A percentile compares a stretch with the other conserved stretches of the same genome.
These are phyloP conservation scores for Telfairia occidentalis DNA, from an alignment of 331 rosid species.

Conservation along the genomic window DNA sequence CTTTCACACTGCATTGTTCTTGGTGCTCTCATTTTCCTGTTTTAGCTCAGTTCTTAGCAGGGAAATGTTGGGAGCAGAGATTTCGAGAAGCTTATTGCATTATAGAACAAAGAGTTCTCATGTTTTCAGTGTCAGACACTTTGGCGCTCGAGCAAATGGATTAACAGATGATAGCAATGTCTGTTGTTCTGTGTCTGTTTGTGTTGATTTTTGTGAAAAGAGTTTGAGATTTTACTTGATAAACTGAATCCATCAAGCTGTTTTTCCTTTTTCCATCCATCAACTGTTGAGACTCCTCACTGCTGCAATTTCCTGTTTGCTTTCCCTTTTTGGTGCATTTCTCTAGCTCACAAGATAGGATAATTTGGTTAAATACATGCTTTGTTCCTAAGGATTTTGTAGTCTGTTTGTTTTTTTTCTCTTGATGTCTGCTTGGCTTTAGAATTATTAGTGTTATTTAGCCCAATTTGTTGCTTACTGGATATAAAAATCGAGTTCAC, in stretches of 20 bases:
- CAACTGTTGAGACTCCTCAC: background rate
- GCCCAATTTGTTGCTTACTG: background rate
- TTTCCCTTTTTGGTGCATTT: background rate
- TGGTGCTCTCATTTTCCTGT: constrained; percentile 16
- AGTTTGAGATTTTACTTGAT: background rate
- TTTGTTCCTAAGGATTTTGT: background rate
- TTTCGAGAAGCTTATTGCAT: constrained; percentile 9
- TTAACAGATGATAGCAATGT: constrained; percentile 31
- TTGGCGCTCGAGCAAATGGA: constrained; percentile 37
- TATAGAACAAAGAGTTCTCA: constrained; percentile 1
- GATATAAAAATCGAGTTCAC: background rate
- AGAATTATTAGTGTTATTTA: background rate
- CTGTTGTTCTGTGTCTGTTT: background rate
- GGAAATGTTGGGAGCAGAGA: constrained; percentile 1
- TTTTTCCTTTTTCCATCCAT: background rate
- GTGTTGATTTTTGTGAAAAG: background rate
- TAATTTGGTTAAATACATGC: background rate
- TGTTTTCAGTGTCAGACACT: constrained; percentile 27
- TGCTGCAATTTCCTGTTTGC: background rate
- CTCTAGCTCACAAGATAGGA: background rate
- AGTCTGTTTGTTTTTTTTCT: background rate
- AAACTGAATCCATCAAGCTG: background rate
- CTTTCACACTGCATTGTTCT: constrained; percentile 7
- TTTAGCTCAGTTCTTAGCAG: constrained; percentile 13
- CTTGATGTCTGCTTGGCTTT: background rate